Base-by-base conservation (phyloP, 2,329 filamentous ascomycete species). In the Knufia petricola region DNA sequence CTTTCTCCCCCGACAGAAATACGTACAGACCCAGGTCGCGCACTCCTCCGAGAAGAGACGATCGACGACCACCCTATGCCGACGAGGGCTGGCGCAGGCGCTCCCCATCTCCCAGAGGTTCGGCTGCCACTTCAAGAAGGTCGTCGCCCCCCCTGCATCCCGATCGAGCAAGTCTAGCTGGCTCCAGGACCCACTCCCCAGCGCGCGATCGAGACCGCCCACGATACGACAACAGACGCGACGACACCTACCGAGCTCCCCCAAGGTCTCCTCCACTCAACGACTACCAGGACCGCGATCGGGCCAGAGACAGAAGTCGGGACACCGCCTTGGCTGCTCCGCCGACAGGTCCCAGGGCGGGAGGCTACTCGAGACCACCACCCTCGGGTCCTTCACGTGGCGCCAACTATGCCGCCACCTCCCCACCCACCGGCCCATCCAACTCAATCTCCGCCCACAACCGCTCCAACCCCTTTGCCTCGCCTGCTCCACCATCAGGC, bases 131-230 rank as follows among this genome's bases (percentile, higher is more conserved):
- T 24, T 82, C 79, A 19, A 73, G 78, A 49, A 71, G 77, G 42
- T 81, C 80, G 7, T 82, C 80, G 4, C 80, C 80, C 13, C 75
- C 69, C 21, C 64, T 75, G 12, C 76, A 79, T 57, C 70, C 72
- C 13, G 79, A 78, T 54, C 70, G 75, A 55, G 60, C 69, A 43
- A 69, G 66, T 41, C 58, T 71, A 48, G 50, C 55, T 53, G 61
- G 32, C n/a, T 47, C 44, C 28, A 3, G 43, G 7, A 7, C 21
- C 2, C 44, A 47, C 20, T 47, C 44, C 31, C 46, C 40, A 31
- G 46, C 40, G 47, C 50, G 44, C 41, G 49, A 54, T 48, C 50
- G 44, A 43, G 49, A 54, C 13, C 41, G 41, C 7, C 24, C 41
- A 44, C 41, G 41, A 2, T 47, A 47, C 34, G 21, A 54, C 40